Evolutionary conservation across 805 yeast species (phyloP).

Genomic region (Yueomyces sinensis): DNA sequence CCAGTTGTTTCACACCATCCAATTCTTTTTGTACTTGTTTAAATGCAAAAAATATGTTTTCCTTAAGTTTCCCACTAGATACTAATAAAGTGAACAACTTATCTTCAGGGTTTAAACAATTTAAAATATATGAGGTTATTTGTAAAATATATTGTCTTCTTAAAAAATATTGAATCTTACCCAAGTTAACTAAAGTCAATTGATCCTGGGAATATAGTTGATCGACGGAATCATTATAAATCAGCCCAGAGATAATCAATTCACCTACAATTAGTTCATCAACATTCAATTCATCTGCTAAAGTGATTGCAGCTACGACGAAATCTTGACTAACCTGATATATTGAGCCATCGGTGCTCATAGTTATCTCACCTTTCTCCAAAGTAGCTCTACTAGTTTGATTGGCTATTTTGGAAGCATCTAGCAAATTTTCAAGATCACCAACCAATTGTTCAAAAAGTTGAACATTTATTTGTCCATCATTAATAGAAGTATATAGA

Average conservation of each 20-base stretch:
- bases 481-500: slow-evolving; percentile 35
- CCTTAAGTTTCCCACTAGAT: slow-evolving; percentile 20
- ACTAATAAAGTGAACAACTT: slow-evolving; percentile 7
- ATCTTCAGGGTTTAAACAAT: slow-evolving; percentile 10
- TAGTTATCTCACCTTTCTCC: slow-evolving; percentile 31
- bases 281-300: slow-evolving; percentile 54
- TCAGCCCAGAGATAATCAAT: slow-evolving; percentile 32
- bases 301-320: slow-evolving; percentile 39
- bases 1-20: slow-evolving; percentile 36
- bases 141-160: slow-evolving; percentile 67
- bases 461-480: slow-evolving; percentile 11
- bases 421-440: slow-evolving; percentile 33
- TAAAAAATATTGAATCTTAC: slow-evolving; percentile 52
- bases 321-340: slow-evolving; percentile 56
- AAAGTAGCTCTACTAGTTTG: slow-evolving; percentile 34
- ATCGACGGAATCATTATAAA: slow-evolving; percentile 7
- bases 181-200: slow-evolving; percentile 38
- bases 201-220: slow-evolving; percentile 6
- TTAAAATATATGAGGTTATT: slow-evolving; percentile 34
- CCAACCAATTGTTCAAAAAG: slow-evolving; percentile 24
- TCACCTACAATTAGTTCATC: slow-evolving; percentile 74
- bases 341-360: slow-evolving; percentile 34
- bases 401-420: slow-evolving; percentile 29
- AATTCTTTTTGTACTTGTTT: slow-evolving; percentile 44
- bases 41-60: slow-evolving; percentile 41